Conservation (phyloP, 2,329 filamentous ascomycete genomes). For the Aspergillus chevalieri region DNA sequence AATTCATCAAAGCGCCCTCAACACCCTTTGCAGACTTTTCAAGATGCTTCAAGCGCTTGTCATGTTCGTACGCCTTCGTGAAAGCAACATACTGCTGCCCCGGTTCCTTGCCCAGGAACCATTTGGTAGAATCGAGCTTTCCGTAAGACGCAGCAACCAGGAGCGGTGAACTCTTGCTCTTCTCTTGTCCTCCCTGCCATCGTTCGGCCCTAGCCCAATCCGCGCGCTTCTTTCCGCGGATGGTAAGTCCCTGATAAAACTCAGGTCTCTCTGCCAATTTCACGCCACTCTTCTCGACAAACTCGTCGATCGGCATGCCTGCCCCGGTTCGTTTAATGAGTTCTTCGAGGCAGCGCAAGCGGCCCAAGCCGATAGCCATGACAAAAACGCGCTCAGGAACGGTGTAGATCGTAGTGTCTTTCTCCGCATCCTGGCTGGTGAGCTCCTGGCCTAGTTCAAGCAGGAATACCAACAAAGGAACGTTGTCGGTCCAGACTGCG, state of each 20-base stretch:
- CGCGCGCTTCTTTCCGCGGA: conserved; percentile 65
- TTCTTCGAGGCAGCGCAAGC: conserved; percentile 36
- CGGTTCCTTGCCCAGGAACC: conserved; percentile 68
- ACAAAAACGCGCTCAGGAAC: conserved; percentile 27
- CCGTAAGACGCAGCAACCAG: conserved; percentile 32
- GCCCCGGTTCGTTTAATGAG: conserved; percentile 62
- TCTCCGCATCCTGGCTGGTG: conserved; percentile 5
- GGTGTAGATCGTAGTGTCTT: conserved; percentile 3
- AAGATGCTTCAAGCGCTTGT: conserved; percentile 58
- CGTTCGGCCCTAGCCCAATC: conserved; percentile 68
- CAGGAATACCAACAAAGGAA: conserved; percentile 50
- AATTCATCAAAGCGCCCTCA: conserved; percentile 54
- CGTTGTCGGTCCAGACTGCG: conserved; percentile 50
- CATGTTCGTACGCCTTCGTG: conserved; percentile 54
- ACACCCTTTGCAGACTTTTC: conserved; percentile 56
- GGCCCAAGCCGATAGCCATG: conserved; percentile 40
- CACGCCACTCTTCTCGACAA: conserved; percentile 61
- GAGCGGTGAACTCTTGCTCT: conserved; percentile 20
- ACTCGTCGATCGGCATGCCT: conserved; percentile 61
- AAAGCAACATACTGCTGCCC: conserved; percentile 64
- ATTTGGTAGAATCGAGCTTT: conserved; percentile 65
- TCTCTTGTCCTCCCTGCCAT: background rate
- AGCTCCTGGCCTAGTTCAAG: conserved; percentile 45
- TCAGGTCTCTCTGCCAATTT: conserved; percentile 59
- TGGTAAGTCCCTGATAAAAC: conserved; percentile 70